Base-by-base conservation (phyloP, 1,139 yeast species). In the Blastobotrys proliferans region DNA sequence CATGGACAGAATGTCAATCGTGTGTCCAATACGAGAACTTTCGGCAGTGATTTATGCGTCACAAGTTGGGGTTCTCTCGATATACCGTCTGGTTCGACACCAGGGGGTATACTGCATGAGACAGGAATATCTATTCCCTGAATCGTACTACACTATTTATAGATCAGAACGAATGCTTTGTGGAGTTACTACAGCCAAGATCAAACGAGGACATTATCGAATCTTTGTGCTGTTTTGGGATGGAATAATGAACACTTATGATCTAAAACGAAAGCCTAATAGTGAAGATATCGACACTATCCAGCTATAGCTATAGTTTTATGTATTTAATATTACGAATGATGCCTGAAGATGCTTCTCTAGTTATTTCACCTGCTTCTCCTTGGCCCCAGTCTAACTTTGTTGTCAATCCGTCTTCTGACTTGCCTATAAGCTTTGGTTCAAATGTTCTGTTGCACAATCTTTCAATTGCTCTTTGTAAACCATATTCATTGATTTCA, bases 81-180 rank as follows among this genome's bases (percentile, higher is more conserved):
- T 82, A 0, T 71, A 80, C 62, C 60, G 90, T 31, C 56, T 82
- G 32, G 79, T 83, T 21, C 67, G 70, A 39, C 71, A 71, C 54
- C 60, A 80, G 22, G 86, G 86, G 0, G 57, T 81, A 0, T 71
- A 65, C 51, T 77, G 79, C 2, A 67, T 81, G 70, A 63, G 88
- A 34, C 84, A 79, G 51, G 90, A 82, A 54, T 72, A 68, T 50
- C 56, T 75, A 1, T 70, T 80, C 40, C 66, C 67, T 2, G 53
- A 50, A 19, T 49, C 52, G 3, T 52, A 51, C 6, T 43, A 41
- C n/a, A 35, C 26, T 10, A 14, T 43, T 40, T 6, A 18, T 4
- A 14, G 50, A 35, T 13, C 24, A 10, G 38, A 39, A 18, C 47
- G 55, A 5, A 47, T 50, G 4, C 41, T 56, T 30, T 50, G 41